These are phyloP conservation scores for Coprinopsis marcescibilis DNA, from an alignment of 768 basidiomycete genomes.

Conservation along the genomic window DNA sequence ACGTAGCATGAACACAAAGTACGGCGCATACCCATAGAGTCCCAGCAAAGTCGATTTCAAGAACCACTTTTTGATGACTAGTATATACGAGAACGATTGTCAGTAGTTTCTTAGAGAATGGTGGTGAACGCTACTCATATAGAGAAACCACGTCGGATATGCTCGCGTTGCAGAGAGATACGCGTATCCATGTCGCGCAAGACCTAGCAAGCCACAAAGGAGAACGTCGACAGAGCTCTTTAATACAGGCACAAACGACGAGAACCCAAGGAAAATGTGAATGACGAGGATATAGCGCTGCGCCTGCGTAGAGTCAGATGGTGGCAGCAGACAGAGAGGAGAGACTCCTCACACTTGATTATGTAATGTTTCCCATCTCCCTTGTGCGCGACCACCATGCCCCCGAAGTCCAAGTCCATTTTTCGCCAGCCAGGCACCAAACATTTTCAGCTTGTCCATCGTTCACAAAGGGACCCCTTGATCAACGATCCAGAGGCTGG, in stretches of 20 bases:
- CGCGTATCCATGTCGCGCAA: slow-evolving; percentile 39
- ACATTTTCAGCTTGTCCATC: slow-evolving; percentile 96
- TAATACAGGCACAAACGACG: not conserved
- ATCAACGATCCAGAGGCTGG: slow-evolving; percentile 90
- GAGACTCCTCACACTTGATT: slow-evolving; percentile 26
- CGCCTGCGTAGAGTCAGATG: slow-evolving; percentile 21
- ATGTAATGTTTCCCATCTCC: slow-evolving; percentile 26
- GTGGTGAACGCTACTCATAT: slow-evolving; percentile 62
- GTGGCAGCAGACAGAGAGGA: slow-evolving; percentile 22
- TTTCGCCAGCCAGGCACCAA: slow-evolving; percentile 86
- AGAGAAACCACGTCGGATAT: slow-evolving; percentile 76
- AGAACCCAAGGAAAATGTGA: not conserved
- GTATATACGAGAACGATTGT: slow-evolving; percentile 51
- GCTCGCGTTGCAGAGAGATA: slow-evolving; percentile 68
- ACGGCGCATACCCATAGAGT: slow-evolving; percentile 62
- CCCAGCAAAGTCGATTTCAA: slow-evolving; percentile 91
- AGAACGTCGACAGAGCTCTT: slow-evolving; percentile 10
- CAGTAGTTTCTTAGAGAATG: slow-evolving; percentile 27
- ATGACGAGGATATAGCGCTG: slow-evolving; percentile 17
- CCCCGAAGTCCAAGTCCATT: slow-evolving; percentile 61
- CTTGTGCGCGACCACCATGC: slow-evolving; percentile 42
- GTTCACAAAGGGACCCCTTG: slow-evolving; percentile 92
- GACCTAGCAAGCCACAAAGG: slow-evolving; percentile 16
- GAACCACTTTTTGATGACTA: slow-evolving; percentile 93
- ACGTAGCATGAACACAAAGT: slow-evolving; percentile 5